These are phyloP conservation scores for Ceratobasidium sp. DNA, from an alignment of 1,284 basidiomycete genomes.

Conservation along the genomic window DNA sequence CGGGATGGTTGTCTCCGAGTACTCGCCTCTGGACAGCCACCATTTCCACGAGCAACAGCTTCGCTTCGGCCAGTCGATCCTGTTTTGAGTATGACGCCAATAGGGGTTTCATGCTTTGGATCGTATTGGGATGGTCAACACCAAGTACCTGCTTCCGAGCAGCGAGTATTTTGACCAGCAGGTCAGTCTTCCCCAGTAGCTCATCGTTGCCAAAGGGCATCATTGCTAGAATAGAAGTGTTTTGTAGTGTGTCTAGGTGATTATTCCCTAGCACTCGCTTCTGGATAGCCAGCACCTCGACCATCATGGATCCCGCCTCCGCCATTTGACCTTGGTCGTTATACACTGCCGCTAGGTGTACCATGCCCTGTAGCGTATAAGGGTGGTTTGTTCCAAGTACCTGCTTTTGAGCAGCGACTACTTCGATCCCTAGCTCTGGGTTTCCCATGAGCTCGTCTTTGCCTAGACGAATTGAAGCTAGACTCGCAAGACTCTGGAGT, in stretches of 20 bases:
- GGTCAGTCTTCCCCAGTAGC: no score
- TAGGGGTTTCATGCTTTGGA: not conserved
- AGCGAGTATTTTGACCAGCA: not conserved
- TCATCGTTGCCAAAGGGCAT: no score
- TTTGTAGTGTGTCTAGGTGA: not conserved
- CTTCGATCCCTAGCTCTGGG: not conserved
- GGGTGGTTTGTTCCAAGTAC: constrained; percentile 23
- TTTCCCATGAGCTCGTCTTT: not conserved
- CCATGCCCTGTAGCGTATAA: not conserved
- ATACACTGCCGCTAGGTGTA: not conserved
- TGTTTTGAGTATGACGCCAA: no score
- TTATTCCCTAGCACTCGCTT: not conserved
- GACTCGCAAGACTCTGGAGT: not conserved
- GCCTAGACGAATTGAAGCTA: not conserved
- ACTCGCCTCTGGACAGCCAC: no score
- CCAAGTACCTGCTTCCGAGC: not conserved
- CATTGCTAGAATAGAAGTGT: not conserved
- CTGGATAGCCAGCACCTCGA: not conserved
- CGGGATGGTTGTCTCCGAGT: no score
- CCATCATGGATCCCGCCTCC: not conserved
- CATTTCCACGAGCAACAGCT: no score
- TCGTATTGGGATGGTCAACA: no score
- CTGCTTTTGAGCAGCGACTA: not conserved
- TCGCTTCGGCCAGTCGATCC: no score
- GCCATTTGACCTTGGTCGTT: not conserved